Base-by-base conservation (phyloP, 495 filamentous ascomycete genomes). In the Parathielavia appendiculata region DNA sequence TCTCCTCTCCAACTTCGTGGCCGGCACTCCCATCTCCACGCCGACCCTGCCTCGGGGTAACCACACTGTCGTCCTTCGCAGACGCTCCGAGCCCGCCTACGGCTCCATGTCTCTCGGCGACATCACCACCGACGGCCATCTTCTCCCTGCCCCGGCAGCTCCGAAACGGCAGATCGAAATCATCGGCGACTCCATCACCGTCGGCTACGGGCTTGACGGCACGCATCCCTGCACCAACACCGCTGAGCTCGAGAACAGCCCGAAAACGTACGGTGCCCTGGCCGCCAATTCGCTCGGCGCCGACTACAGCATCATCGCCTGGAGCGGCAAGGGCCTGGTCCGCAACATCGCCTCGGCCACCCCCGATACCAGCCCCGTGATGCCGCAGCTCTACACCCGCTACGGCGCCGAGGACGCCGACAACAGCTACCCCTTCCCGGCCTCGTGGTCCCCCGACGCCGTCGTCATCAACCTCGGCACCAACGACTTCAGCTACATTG, bases 261-360 rank as follows among this genome's bases (percentile, higher is more conserved):
- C 45, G 6, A 48, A 48, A 16, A 48, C 45, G 1, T 48, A 48
- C 45, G 45, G 45, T 12, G 45, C 26, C n/a, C 45, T 48, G 12
- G 45, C 45, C 11, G 45, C 45, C 45, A 9, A 14, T 23, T 23
- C 45, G 3, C 22, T 48, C 2, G 45, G 22, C 23, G 45, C 45
- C 12, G 45, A 48, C 45, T 48, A 48, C 45, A 48, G 26, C 26
- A 23, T 48, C 12, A 17, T 48, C 9, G 45, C 45, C 11, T 48
- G 45, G 45, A 48, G 45, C 45, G 45, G 45, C 45, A 48, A 48
- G 45, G 45, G 45, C 45, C 12, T 48, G 12, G n/a, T 48, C 23
- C 45, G 45, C 45, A 48, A 48, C 22, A n/a, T 48, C 45, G 45
- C 45, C 9, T 16, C 23, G 10, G 45, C 23, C 9, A 48, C 10